Conservation (phyloP, 192 early-diverging fungal species). For the Coemansia sp. region DNA sequence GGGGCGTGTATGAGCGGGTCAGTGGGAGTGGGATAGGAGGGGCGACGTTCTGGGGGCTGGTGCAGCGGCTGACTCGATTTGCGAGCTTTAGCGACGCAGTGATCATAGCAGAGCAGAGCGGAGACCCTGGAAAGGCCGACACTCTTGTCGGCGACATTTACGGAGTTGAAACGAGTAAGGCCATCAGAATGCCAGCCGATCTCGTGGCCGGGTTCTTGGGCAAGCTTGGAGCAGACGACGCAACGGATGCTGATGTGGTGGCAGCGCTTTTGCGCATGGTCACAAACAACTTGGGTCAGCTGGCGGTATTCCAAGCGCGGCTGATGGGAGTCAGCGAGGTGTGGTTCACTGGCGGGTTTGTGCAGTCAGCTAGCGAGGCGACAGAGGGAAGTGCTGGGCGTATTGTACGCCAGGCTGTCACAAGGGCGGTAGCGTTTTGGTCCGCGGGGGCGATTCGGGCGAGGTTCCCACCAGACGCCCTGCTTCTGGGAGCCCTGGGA, state of each 20-base stretch:
- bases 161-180: constrained; percentile 40
- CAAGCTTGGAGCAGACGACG: constrained; percentile 21
- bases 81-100: constrained; percentile 28
- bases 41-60: constrained; percentile 48
- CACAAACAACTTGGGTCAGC: constrained; percentile 43
- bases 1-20: constrained; percentile 33
- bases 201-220: constrained; percentile 54
- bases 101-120: constrained; percentile 1
- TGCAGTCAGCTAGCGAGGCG: background rate
- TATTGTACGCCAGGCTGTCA: constrained; percentile 21
- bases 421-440: constrained; percentile 42
- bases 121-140: constrained; percentile 32
- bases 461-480: constrained; percentile 22
- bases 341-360: constrained; percentile 51
- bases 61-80: constrained; percentile 40
- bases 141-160: constrained; percentile 54
- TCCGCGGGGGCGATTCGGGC: constrained; percentile 23
- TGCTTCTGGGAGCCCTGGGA: constrained; percentile 42
- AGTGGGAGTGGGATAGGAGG: constrained; percentile 53
- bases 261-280: constrained; percentile 51
- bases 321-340: constrained; percentile 17
- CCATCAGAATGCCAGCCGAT: constrained; percentile 48
- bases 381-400: background rate
- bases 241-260: constrained; percentile 29
- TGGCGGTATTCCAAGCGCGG: constrained; percentile 51